Conservation (phyloP, 2,329 filamentous ascomycete species). For the Exophiala xenobiotica region DNA sequence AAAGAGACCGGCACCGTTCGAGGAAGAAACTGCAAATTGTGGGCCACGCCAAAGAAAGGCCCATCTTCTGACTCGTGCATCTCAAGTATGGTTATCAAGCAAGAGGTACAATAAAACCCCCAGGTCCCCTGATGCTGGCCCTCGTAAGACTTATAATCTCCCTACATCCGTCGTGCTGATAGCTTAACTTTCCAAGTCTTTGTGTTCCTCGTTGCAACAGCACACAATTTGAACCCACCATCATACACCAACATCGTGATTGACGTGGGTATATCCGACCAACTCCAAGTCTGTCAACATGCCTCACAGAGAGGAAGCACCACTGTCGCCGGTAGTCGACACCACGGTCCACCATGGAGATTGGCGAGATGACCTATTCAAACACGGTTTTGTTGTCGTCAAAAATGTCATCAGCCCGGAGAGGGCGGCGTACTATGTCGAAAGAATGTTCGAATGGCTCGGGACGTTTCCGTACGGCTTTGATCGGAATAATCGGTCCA, state of each 20-base stretch:
- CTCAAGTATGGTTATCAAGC: too few species aligned
- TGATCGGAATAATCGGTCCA: slow-evolving; percentile 39
- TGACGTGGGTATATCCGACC: too few species aligned
- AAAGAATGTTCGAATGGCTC: slow-evolving; percentile 45
- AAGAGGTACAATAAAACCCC: too few species aligned
- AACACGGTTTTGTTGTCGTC: slow-evolving; percentile 43
- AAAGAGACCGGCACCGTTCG: too few species aligned
- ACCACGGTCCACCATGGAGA: slow-evolving; percentile 34
- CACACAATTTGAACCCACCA: neutral
- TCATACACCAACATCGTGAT: neutral
- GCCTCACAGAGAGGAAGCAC: neutral
- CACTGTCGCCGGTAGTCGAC: neutral
- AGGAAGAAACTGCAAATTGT: too few species aligned
- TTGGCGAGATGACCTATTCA: slow-evolving; percentile 46
- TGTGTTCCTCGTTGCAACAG: neutral
- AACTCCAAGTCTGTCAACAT: neutral
- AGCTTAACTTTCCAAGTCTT: too few species aligned
- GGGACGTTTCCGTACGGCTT: slow-evolving; percentile 44
- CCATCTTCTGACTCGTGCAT: too few species aligned
- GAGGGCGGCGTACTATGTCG: slow-evolving; percentile 41
- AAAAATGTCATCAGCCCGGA: slow-evolving; percentile 42
- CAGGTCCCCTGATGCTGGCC: too few species aligned
- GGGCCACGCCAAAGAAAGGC: too few species aligned
- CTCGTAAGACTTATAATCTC: too few species aligned
- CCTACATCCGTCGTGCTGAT: too few species aligned